Percentiles rank a stretch among this genome's conserved stretches.
phyloP scores from a whole-genome alignment of 805 yeast genomes.

The Spathaspora hagerdaliae region DNA sequence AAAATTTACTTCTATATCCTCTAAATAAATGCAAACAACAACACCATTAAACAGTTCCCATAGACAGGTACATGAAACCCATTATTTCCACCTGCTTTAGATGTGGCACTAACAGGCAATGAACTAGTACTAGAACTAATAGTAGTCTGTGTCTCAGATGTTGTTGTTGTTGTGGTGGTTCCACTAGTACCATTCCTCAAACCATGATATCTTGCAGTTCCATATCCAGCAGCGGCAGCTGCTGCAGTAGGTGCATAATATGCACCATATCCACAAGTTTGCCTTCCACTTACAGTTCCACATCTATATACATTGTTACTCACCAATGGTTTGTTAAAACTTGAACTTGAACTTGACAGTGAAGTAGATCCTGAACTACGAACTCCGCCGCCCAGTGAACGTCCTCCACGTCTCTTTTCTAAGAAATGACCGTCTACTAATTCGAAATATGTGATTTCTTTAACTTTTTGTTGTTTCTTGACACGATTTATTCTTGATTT shows the following conservation, averaged over 20 bases:
- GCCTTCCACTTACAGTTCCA: constrained; percentile 5
- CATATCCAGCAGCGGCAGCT: constrained; percentile 10
- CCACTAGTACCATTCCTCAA: constrained; percentile 1
- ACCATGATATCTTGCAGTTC: constrained; percentile 9
- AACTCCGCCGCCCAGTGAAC: neutral
- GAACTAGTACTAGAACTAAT: too few species aligned
- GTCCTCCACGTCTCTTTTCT: constrained; percentile 1
- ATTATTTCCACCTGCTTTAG: too few species aligned
- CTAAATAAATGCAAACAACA: too few species aligned
- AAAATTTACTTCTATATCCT: too few species aligned
- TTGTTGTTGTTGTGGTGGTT: neutral
- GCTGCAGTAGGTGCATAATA: constrained; percentile 8
- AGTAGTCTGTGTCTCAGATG: too few species aligned
- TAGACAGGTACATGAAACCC: too few species aligned
- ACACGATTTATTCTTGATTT: too few species aligned
- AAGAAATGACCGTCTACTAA: neutral
- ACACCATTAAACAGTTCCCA: too few species aligned
- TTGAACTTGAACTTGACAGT: constrained; percentile 1
- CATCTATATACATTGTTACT: constrained; percentile 4
- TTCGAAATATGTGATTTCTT: neutral
- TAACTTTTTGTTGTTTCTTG: too few species aligned
- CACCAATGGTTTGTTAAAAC: neutral
- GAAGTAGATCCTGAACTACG: constrained; percentile 1
- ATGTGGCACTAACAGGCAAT: too few species aligned
- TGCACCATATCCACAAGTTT: constrained; percentile 8